These are phyloP conservation scores for Chlorella vulgaris DNA, from an alignment of 139 green algal species.

Conservation along the genomic window DNA sequence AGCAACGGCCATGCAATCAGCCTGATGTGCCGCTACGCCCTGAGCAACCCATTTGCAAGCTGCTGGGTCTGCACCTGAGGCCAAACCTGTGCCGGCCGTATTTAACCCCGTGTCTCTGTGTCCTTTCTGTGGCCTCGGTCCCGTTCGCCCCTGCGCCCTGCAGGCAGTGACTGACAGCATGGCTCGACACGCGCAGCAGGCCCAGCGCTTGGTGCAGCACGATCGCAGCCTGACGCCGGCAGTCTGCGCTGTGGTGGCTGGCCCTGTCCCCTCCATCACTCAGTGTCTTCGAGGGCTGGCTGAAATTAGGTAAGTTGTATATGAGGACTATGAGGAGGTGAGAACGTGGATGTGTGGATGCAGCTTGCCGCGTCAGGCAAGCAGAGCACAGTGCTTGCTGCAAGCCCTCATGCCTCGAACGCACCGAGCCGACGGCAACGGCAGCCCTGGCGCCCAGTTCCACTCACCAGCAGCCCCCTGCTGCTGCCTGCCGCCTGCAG, in stretches of 20 bases:
- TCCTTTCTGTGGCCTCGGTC: too few species aligned
- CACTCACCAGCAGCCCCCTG: neutral
- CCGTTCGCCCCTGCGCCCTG: too few species aligned
- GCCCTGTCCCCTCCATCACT: conserved; percentile 27
- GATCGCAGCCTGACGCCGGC: conserved; percentile 23
- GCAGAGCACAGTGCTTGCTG: neutral
- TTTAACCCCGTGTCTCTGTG: too few species aligned
- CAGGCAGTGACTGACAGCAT: conserved; percentile 7
- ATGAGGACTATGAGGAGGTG: neutral
- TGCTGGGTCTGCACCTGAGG: neutral
- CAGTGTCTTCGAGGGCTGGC: conserved; percentile 30
- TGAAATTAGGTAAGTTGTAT: conserved; percentile 10
- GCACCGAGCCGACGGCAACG: neutral
- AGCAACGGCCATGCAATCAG: too few species aligned
- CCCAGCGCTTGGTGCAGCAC: conserved; percentile 21
- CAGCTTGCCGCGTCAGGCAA: neutral
- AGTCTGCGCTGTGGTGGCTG: neutral
- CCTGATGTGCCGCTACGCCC: neutral
- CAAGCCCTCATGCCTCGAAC: neutral
- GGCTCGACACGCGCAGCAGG: conserved; percentile 9
- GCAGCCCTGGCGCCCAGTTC: neutral
- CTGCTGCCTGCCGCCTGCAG: neutral
- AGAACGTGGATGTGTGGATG: neutral
- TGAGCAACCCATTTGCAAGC: neutral
- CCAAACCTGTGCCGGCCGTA: too few species aligned